A percentile compares a stretch with the other conserved stretches of the same genome.
These are phyloP conservation scores for Acrodontium crateriforme DNA, from an alignment of 2,329 filamentous ascomycete species.

Conservation along the genomic window DNA sequence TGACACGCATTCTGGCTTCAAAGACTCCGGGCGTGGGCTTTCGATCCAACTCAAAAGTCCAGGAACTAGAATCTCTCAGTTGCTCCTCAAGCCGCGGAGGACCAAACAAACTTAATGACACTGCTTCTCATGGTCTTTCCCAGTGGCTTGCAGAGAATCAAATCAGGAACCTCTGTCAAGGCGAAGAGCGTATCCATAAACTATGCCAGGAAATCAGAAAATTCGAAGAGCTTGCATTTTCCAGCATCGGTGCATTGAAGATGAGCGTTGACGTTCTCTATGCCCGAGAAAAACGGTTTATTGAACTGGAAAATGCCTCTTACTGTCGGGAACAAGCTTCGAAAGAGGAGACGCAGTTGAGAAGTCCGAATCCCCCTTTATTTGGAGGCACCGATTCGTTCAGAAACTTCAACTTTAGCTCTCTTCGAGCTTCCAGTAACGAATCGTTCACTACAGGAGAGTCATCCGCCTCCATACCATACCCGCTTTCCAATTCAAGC, in stretches of 20 bases:
- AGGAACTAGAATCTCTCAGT: conserved; percentile 76
- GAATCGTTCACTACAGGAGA: too few species aligned
- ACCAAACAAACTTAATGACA: conserved; percentile 89
- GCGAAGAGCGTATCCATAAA: conserved; percentile 86
- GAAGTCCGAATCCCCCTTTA: conserved; percentile 7
- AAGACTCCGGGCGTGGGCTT: too few species aligned
- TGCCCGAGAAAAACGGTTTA: conserved; percentile 47
- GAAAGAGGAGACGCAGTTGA: neutral
- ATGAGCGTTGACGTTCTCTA: too few species aligned
- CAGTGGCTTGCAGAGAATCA: conserved; percentile 70
- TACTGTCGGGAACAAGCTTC: too few species aligned
- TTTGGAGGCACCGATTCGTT: too few species aligned
- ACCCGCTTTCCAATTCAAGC: conserved; percentile 17
- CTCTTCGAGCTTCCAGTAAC: conserved; percentile 11
- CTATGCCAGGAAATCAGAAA: conserved; percentile 83
- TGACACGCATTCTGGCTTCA: too few species aligned
- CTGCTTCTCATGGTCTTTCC: conserved; percentile 73
- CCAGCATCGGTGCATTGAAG: conserved; percentile 73
- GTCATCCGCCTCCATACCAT: conserved; percentile 15
- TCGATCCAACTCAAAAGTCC: conserved; percentile 66
- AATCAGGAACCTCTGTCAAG: conserved; percentile 86
- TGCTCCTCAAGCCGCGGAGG: conserved; percentile 73
- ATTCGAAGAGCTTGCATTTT: conserved; percentile 68
- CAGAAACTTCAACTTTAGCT: too few species aligned
- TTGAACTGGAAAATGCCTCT: too few species aligned